Evolutionary conservation across 192 early-diverging fungal genomes (phyloP), one percentile per base, ranked within the genome.

Genomic region (Podila horticola): DNA sequence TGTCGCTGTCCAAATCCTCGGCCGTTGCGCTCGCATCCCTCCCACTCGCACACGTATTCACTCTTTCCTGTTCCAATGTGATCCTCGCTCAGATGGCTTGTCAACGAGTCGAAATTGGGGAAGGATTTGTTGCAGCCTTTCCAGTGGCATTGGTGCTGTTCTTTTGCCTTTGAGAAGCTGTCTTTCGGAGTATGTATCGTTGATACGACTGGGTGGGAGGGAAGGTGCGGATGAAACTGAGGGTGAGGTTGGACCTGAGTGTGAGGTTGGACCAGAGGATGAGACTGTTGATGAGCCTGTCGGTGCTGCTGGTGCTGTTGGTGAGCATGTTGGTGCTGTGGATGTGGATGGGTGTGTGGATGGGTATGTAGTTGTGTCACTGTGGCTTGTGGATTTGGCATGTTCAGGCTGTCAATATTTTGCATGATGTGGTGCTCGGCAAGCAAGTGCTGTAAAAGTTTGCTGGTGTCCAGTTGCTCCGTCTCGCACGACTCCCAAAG

Each of bases 71-170:
- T 76, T 9, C 91, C 91, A 29, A 94, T 86, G 66, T 94, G 93
- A 31, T 69, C 73, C 71, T 91, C 88, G 41, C 86, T 87, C 33
- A 94, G 38, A 76, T 93, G 93, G 0, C 74, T 82, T 29, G 91
- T 92, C 31, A 94, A 75, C 13, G 87, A 86, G 49, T 92, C 90
- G 73, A 91, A 90, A 0, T 86, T 88, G 26, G 79, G 66, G 66
- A 92, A 93, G 11, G 86, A 79, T 13, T 70, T 67, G 62, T 82
- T 79, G 67, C 96, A 97, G 0, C 77, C 84, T 8, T 70, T 58
- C 96, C 96, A 97, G 26, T 88, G 84, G 66, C 96, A 97, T 5
- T 77, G 77, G 83, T 95, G 94, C 55, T 85, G 83, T 17, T 86
- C 74, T 0, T 59, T 61, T 4, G 58, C 31, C 1, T 34, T 59